These are phyloP conservation scores for Exophiala spinifera DNA, from an alignment of 2,329 filamentous ascomycete species.

Conservation along the genomic window DNA sequence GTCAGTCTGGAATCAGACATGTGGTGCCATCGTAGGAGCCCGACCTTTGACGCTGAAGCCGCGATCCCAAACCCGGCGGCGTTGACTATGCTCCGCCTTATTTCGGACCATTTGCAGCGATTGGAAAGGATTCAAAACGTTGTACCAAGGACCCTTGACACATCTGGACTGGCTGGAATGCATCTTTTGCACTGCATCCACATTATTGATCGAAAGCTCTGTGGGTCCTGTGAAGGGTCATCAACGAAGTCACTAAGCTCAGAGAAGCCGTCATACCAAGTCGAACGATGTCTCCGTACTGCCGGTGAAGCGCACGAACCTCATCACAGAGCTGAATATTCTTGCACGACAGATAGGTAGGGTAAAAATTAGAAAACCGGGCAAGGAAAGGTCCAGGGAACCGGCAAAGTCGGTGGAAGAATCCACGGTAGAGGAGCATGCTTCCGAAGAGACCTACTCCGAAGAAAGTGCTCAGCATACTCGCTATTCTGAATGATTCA, in stretches of 20 bases:
- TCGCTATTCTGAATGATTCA: too few relatives aligned
- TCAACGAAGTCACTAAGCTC: conserved; percentile 1
- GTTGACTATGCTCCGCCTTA: conserved; percentile 24
- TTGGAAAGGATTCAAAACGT: too few relatives aligned
- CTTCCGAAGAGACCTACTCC: conserved; percentile 11
- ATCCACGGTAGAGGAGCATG: conserved; percentile 31
- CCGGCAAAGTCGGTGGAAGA: conserved; percentile 29
- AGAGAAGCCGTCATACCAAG: conserved; percentile 29
- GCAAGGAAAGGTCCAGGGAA: conserved; percentile 32
- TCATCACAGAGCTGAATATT: conserved; percentile 18
- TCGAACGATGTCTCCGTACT: conserved; percentile 33
- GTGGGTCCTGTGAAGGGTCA: too few relatives aligned
- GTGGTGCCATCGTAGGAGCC: background rate
- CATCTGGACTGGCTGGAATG: too few relatives aligned
- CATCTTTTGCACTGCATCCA: too few relatives aligned
- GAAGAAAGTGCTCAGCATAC: background rate
- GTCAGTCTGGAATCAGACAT: too few relatives aligned
- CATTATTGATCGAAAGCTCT: too few relatives aligned
- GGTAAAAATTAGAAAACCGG: conserved; percentile 17
- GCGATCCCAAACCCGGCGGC: conserved; percentile 33
- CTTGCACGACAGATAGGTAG: background rate
- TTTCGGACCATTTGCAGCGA: conserved; percentile 27
- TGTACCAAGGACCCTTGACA: too few relatives aligned
- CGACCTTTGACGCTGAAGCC: conserved; percentile 33
- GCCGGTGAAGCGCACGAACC: conserved; percentile 26